Conservation (phyloP, 2,329 filamentous ascomycete species). For the Aspergillus aculeatinus region DNA sequence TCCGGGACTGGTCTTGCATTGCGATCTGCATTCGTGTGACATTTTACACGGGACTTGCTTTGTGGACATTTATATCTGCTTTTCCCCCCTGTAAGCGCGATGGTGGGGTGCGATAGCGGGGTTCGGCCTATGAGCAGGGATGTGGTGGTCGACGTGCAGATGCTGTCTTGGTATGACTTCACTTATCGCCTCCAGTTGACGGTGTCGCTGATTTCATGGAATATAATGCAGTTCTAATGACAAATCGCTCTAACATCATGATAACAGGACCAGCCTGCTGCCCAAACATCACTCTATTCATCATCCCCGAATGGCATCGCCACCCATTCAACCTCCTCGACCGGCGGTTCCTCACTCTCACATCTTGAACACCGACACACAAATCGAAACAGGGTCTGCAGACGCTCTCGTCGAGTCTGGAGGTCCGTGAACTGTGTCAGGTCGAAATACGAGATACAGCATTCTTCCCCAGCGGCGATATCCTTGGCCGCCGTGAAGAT, state of each 20-base stretch:
- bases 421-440: conserved; percentile 23
- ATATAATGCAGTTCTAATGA: background rate
- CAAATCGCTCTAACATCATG: background rate
- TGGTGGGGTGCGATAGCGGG: background rate
- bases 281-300: background rate
- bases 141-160: background rate
- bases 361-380: conserved; percentile 30
- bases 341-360: conserved; percentile 20
- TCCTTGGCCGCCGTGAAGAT: conserved; percentile 31
- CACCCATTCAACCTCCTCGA: conserved; percentile 5
- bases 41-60: background rate
- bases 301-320: background rate
- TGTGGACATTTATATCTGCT: background rate
- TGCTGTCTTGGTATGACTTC: background rate
- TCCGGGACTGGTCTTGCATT: background rate
- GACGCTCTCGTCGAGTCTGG: conserved; percentile 23
- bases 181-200: background rate
- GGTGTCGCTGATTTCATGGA: background rate
- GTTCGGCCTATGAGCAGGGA: background rate
- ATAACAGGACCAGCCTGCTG: background rate
- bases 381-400: conserved; percentile 30
- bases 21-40: background rate
- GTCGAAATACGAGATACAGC: conserved; percentile 37
- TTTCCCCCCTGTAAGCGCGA: background rate
- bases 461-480: conserved; percentile 32